Evolutionary conservation across 1,284 basidiomycete genomes (phyloP), one percentile per base, ranked within the genome.

Genomic region (Sparassis latifolia): DNA sequence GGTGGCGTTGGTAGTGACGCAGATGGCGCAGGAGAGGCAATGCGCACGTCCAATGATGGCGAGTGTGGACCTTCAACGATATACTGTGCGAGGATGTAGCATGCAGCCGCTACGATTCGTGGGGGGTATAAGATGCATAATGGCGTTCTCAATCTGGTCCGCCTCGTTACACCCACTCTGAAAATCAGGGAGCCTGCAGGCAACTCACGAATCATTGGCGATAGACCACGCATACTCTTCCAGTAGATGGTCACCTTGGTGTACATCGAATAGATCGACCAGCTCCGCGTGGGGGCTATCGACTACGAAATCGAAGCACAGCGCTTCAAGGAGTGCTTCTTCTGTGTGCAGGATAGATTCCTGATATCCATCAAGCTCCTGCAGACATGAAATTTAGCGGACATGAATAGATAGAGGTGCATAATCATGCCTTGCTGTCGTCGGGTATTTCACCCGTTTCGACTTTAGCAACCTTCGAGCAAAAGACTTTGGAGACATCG

Each of bases 281-380:
- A 94, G 71, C 45, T 86, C 75, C 29, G 82, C 78, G 62, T 94
- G 92, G 27, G 92, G 90, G 58, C 84, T 92, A 53, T 84, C 82
- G 27, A 94, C 82, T 35, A 86, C 79, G 63, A 95, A 87, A 67
- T 97, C 94, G 64, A 97, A 97, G 70, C 92, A 96, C 3, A 97
- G 74, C 0, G 89, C 86, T 60, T 94, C 92, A 5, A 97, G 74
- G 0, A 94, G 74, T 27, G 84, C 79, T 69, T 95, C 92, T 66
- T 97, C 93, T 1, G 83, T 84, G 27, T 80, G 69, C 1, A 96
- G 70, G 47, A 97, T 92, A 1, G 77, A 76, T 44, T 76, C 71
- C 65, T 88, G 88, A 68, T 85, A 83, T 59, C 79, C 72, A 51
- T 89, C 81, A 38, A 92, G 81, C 64, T 89, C 89, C 80, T 89